A percentile compares a stretch with the other conserved stretches of the same genome.
Conservation (phyloP, 441 rosid genomes). For the Erodium texanum region DNA sequence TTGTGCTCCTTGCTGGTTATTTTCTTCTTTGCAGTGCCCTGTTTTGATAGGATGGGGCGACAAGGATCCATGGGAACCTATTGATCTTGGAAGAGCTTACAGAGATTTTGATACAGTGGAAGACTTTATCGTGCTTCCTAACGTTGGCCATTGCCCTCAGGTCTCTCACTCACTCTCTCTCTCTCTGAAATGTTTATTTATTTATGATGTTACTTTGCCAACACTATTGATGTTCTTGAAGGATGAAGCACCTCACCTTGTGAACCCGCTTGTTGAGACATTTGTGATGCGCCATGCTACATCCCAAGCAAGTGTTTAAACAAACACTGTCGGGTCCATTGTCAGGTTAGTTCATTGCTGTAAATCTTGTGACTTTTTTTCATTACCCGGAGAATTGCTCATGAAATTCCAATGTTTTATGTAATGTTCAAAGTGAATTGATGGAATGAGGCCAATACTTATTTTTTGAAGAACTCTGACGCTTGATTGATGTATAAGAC, state of each 20-base stretch:
- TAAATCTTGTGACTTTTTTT: not conserved
- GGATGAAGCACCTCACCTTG: conserved; percentile 86
- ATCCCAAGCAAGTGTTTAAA: conserved; percentile 17
- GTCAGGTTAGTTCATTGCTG: conserved; percentile 9
- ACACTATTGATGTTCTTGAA: conserved; percentile 19
- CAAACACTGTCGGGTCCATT: conserved; percentile 21
- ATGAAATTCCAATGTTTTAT: not conserved
- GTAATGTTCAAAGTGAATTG: not conserved
- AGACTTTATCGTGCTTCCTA: conserved; percentile 63
- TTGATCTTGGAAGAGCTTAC: conserved; percentile 70
- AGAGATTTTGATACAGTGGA: conserved; percentile 52
- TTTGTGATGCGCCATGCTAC: conserved; percentile 55
- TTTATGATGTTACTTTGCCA: not conserved
- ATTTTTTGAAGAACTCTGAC: too few species aligned
- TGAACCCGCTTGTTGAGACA: conserved; percentile 72
- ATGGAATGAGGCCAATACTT: too few species aligned
- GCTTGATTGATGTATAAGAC: too few species aligned
- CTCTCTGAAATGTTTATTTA: not conserved
- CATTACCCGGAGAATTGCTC: not conserved
- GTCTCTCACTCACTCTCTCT: conserved; percentile 17
- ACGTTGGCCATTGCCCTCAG: conserved; percentile 94
- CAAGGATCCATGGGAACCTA: conserved; percentile 98
- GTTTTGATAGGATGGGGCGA: conserved; percentile 90
- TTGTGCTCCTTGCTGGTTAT: conserved; percentile 2
- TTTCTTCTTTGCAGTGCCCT: conserved; percentile 47